Evolutionary conservation across 768 basidiomycete genomes (phyloP).

Genomic region (Austroboletus eburneus): DNA sequence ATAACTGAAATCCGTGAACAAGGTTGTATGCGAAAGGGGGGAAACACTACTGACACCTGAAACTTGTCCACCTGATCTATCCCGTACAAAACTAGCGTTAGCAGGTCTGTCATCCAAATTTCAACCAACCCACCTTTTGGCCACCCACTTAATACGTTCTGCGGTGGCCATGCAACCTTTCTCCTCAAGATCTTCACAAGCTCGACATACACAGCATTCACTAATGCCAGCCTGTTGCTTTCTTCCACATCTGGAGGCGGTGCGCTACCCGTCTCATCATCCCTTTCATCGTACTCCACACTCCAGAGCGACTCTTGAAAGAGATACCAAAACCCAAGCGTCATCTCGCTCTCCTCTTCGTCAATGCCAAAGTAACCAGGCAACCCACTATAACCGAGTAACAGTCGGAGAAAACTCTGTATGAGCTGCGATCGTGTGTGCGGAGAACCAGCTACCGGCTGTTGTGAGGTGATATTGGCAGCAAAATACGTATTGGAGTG

Average conservation of each 20-base stretch:
- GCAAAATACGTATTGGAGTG: conserved; percentile 82
- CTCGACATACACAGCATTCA: conserved; percentile 76
- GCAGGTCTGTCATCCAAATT: not conserved
- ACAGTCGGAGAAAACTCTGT: conserved; percentile 66
- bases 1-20: conserved; percentile 46
- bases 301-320: conserved; percentile 86
- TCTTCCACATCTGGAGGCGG: conserved; percentile 23
- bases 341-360: conserved; percentile 86
- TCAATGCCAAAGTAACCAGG: conserved; percentile 78
- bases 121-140: conserved; percentile 52
- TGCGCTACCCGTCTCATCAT: conserved; percentile 25
- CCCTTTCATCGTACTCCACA: conserved; percentile 47
- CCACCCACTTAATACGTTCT: conserved; percentile 47
- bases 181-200: conserved; percentile 64
- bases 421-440: conserved; percentile 48
- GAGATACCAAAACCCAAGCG: conserved; percentile 85
- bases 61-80: conserved; percentile 80
- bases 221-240: conserved; percentile 46
- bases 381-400: conserved; percentile 71
- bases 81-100: not conserved
- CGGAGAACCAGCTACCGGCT: conserved; percentile 31
- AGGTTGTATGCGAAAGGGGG: not conserved
- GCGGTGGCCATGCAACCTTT: conserved; percentile 73
- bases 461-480: conserved; percentile 52
- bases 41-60: conserved; percentile 52